Conservation (phyloP, 495 filamentous ascomycete genomes). For the Parmelia sp. region DNA sequence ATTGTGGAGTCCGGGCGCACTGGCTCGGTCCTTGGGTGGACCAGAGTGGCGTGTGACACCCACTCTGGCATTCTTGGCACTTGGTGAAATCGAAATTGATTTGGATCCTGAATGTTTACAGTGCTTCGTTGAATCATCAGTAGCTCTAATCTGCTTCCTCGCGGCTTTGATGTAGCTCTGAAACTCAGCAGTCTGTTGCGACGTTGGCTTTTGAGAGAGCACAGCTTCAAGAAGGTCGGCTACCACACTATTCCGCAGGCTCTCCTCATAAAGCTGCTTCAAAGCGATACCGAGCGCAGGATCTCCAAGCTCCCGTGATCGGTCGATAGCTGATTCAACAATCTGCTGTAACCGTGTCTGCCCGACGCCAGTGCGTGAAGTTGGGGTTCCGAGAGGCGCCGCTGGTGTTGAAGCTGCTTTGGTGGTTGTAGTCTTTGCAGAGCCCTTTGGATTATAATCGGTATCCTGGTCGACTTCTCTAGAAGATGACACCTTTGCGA, state of each 20-base stretch:
- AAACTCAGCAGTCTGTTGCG: conserved; percentile 35
- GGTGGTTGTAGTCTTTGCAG: conserved; percentile 13
- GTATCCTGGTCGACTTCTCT: conserved; percentile 23
- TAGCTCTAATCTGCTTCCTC: conserved; percentile 28
- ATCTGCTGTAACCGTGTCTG: conserved; percentile 32
- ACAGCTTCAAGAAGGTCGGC: conserved; percentile 39
- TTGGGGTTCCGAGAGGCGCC: conserved; percentile 31
- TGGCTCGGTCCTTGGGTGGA: conserved; percentile 18
- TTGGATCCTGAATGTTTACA: conserved; percentile 12
- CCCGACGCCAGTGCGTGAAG: conserved; percentile 32
- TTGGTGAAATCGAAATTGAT: conserved; percentile 24
- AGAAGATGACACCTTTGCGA: conserved; percentile 23
- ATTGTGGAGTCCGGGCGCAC: conserved; percentile 17
- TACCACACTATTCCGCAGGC: conserved; percentile 31
- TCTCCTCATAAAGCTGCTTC: conserved; percentile 37
- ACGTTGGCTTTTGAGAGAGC: conserved; percentile 35
- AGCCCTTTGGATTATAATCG: conserved; percentile 20
- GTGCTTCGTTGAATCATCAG: conserved; percentile 5
- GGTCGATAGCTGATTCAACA: conserved; percentile 36
- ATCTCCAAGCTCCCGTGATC: conserved; percentile 35
- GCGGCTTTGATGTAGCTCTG: conserved; percentile 37
- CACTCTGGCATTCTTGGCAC: conserved; percentile 35
- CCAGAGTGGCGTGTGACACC: conserved; percentile 32
- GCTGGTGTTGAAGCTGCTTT: conserved; percentile 19
- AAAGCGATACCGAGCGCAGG: conserved; percentile 35